Evolutionary conservation across 2,329 filamentous ascomycete genomes (phyloP), one percentile per base, ranked within the genome.

Genomic region (Aspergillus aculeatinus): DNA sequence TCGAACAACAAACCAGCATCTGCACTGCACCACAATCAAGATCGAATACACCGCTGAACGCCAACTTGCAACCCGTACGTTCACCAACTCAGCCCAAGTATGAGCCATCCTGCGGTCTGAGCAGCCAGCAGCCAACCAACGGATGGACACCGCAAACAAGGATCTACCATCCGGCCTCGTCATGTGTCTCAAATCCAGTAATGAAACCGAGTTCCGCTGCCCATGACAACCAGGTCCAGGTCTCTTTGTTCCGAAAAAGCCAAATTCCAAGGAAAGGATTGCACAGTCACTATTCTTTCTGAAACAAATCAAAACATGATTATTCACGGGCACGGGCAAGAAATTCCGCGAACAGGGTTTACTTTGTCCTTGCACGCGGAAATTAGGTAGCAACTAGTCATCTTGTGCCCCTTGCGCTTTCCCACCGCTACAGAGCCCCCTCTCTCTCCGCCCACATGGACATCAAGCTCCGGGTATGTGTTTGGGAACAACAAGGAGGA

Each of bases 361-460:
- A 16, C 23, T 16, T 44, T 19, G 39, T 56, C 57, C 57, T 58
- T 65, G 54, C 35, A 57, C 48, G 58, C 56, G 64, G 62, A 61
- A 58, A 65, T 64, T 64, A 61, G 33, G 48, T 35, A 29, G 19
- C 25, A 25, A 50, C 39, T 57, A 58, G 60, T 55, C 6, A 35
- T 29, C 6, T 19, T 3, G 19, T n/a, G 9, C 51, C 58, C 64
- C 64, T 64, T 65, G 48, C 59, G 14, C 54, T 55, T 44, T 29
- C 7, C 21, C 27, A n/a, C 11, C 27, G 39, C 54, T 27, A 35
- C 25, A 55, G 44, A 59, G 29, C 25, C n/a, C 16, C 29, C 27
- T 29, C 27, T 27, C 27, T 29, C 33, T 21, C 29, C 39, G 52
- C 51, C 53, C 61, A 63, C 56, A 62, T 63, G 59, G 57, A 33